Evolutionary conservation across 495 filamentous ascomycete genomes (phyloP), one percentile per base, ranked within the genome.

Genomic region (Thermochaetoides thermophila): DNA sequence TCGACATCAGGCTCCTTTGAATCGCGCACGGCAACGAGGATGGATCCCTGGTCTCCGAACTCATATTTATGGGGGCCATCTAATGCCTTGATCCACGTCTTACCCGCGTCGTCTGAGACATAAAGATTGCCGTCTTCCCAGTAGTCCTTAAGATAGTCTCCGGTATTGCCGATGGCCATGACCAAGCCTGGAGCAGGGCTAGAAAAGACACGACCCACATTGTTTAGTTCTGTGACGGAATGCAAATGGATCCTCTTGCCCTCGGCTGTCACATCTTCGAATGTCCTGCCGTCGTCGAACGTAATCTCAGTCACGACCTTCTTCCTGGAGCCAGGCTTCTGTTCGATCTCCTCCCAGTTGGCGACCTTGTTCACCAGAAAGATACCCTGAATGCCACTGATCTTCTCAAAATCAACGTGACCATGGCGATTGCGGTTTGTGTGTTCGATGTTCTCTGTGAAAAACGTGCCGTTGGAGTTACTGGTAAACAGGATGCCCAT

Each of bases 391-490:
- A 97, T 84, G 31, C 73, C 73, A 24, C 76, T 61, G 28, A 96
- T 71, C 53, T 91, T 87, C 49, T 97, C 89, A 45, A 96, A 97
- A 52, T 96, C 89, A 25, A 96, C 84, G 17, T 68, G 63, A 5
- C 81, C 82, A 3, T 56, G 44, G 9, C 34, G 17, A 49, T 81
- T 73, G 32, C 84, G 75, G 55, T 97, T 96, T 18, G 85, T 94
- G 50, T 95, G 73, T 45, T 87, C 78, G 32, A 84, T 73, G 49
- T 94, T 94, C 34, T 76, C 71, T 0, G 73, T 84, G 53, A 95
- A 97, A 50, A 91, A 94, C 2, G 85, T 93, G 27, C 89, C 89
- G 47, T 95, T 89, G 13, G 83, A 93, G 44, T 96, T 96, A 48
- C 87, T 95, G 7, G 81, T 87, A 44, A 91, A 82, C 13, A 95